Evolutionary conservation across 148 eudicot species (phyloP).

Genomic region (Rhododendron williamsianum): DNA sequence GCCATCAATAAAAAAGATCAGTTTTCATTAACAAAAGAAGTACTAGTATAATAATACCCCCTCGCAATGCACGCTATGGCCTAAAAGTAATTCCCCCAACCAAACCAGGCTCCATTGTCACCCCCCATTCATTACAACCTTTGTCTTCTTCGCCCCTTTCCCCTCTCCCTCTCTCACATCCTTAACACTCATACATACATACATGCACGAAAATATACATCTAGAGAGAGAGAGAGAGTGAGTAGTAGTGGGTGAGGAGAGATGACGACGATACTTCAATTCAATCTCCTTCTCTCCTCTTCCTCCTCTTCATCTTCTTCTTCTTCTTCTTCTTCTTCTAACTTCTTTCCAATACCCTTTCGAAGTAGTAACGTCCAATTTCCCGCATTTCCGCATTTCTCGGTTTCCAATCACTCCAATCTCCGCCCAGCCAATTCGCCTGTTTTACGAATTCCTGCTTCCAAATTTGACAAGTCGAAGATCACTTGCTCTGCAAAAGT

Average conservation of each 20-base stretch:
- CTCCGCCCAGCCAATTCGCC: not conserved
- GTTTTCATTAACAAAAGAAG: too few relatives aligned
- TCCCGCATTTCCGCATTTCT: not conserved
- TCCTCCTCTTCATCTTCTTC: not conserved
- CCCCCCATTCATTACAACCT: too few relatives aligned
- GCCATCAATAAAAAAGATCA: too few relatives aligned
- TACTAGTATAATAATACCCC: too few relatives aligned
- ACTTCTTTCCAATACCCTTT: not conserved
- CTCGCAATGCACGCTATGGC: too few relatives aligned
- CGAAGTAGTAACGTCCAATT: not conserved
- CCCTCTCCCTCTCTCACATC: too few relatives aligned
- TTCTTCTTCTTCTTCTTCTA: not conserved
- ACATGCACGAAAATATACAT: too few relatives aligned
- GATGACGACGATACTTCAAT: conserved; percentile 6
- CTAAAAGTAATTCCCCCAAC: too few relatives aligned
- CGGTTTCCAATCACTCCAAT: not conserved
- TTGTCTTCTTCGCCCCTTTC: too few relatives aligned
- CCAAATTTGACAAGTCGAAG: not conserved
- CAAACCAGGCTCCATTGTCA: too few relatives aligned
- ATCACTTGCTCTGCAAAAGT: conserved; percentile 28
- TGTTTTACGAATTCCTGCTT: not conserved
- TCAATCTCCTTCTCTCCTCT: not conserved
- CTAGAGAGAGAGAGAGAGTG: not conserved
- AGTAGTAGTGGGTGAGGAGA: not conserved
- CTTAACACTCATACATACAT: too few relatives aligned